Evolutionary conservation across 2,329 filamentous ascomycete genomes (phyloP).

Genomic region (Eutypa lata): DNA sequence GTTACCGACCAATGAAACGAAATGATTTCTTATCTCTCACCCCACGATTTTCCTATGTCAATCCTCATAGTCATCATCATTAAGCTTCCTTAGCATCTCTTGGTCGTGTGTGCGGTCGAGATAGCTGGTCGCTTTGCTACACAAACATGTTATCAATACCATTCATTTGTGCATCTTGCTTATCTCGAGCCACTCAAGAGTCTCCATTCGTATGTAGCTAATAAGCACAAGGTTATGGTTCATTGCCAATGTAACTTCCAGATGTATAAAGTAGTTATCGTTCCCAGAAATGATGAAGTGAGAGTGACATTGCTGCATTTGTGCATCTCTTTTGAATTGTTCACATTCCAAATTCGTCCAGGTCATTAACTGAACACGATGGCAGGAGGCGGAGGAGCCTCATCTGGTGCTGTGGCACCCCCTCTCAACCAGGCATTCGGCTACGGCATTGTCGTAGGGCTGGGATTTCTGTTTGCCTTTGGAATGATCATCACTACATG

Average conservation of each 20-base stretch:
- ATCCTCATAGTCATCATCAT: neutral
- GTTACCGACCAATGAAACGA: neutral
- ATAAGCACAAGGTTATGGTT: neutral
- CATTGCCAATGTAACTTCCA: neutral
- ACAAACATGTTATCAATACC: neutral
- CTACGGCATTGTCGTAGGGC: conserved; percentile 71
- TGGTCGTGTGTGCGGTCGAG: neutral
- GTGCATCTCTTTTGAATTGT: neutral
- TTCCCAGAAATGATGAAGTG: neutral
- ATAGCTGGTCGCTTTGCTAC: neutral
- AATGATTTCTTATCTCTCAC: neutral
- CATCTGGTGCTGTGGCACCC: conserved; percentile 8
- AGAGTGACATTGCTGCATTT: neutral
- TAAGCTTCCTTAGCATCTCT: neutral
- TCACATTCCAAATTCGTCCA: neutral
- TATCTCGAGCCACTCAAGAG: neutral
- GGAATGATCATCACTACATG: conserved; percentile 70
- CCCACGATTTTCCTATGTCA: neutral
- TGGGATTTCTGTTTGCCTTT: conserved; percentile 70
- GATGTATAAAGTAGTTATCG: neutral
- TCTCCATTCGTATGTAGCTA: neutral
- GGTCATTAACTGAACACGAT: neutral
- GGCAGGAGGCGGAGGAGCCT: conserved; percentile 1
- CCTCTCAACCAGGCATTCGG: conserved; percentile 59
- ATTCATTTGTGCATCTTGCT: neutral